Conservation (phyloP, 306 rosid species). For the Aeschynomene evenia region DNA sequence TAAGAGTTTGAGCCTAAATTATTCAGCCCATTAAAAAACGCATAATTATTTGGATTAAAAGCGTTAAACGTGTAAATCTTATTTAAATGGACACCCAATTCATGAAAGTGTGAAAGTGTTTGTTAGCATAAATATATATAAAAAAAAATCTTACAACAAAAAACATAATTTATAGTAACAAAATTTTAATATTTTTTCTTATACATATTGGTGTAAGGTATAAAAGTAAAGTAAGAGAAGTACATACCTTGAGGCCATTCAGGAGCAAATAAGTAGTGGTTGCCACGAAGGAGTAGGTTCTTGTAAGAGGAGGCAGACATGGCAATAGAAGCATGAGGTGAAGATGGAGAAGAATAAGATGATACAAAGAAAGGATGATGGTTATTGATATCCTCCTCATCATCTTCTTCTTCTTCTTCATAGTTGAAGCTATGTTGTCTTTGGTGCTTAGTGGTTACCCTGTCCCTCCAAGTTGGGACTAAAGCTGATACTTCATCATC, state of each 20-base stretch:
- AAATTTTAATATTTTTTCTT: no score
- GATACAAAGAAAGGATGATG: conserved; percentile 51
- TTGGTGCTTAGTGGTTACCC: conserved; percentile 28
- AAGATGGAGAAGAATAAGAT: conserved; percentile 51
- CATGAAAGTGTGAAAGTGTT: no score
- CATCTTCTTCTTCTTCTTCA: conserved; percentile 42
- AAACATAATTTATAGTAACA: no score
- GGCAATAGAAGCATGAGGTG: conserved; percentile 52
- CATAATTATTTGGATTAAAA: no score
- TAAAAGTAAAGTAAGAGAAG: not conserved
- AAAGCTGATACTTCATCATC: conserved; percentile 63
- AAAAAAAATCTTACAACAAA: no score
- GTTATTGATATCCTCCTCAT: conserved; percentile 26
- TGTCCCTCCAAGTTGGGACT: conserved; percentile 57
- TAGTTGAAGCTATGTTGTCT: conserved; percentile 59
- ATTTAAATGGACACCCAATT: no score
- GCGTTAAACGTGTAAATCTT: no score
- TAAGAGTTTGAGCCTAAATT: no score
- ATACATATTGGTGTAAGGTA: not conserved
- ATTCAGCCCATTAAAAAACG: no score
- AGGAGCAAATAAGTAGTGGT: conserved; percentile 12
- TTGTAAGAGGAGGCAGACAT: conserved; percentile 35
- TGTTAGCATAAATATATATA: no score
- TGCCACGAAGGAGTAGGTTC: conserved; percentile 24
- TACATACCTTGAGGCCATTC: conserved; percentile 70